Evolutionary conservation across 768 basidiomycete species (phyloP).

Genomic region (Podaxis pistillaris): DNA sequence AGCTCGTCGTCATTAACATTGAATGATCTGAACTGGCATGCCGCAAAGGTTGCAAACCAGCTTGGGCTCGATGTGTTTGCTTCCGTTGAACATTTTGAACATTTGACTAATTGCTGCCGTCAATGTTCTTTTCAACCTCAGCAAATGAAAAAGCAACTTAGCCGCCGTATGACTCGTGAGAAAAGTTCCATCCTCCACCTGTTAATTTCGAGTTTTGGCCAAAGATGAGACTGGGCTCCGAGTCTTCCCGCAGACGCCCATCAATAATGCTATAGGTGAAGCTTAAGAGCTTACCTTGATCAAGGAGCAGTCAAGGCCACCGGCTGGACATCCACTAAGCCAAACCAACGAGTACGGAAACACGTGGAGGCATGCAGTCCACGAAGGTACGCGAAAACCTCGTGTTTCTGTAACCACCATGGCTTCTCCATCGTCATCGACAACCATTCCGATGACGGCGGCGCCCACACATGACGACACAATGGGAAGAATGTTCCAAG

Average conservation of each 20-base stretch:
- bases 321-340: neutral
- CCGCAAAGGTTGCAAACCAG: neutral
- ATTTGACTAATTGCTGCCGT: neutral
- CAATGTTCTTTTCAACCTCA: neutral
- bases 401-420: constrained; percentile 12
- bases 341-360: neutral
- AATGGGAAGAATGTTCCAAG: neutral
- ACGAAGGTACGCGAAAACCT: neutral
- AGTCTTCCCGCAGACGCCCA: neutral
- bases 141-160: neutral
- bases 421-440: neutral
- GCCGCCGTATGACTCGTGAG: neutral
- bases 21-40: neutral
- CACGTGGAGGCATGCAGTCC: constrained; percentile 9
- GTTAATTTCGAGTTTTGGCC: neutral
- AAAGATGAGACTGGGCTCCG: neutral
- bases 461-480: neutral
- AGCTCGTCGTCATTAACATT: neutral
- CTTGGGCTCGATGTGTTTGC: neutral
- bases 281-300: too few species aligned
- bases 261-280: neutral
- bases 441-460: neutral
- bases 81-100: neutral
- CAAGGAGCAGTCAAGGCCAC: neutral
- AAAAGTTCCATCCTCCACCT: neutral